Percentiles rank a stretch among this genome's conserved stretches.
These are phyloP conservation scores for Phytopythium delawarense DNA, from an alignment of 352 stramenopile species.

Conservation along the genomic window DNA sequence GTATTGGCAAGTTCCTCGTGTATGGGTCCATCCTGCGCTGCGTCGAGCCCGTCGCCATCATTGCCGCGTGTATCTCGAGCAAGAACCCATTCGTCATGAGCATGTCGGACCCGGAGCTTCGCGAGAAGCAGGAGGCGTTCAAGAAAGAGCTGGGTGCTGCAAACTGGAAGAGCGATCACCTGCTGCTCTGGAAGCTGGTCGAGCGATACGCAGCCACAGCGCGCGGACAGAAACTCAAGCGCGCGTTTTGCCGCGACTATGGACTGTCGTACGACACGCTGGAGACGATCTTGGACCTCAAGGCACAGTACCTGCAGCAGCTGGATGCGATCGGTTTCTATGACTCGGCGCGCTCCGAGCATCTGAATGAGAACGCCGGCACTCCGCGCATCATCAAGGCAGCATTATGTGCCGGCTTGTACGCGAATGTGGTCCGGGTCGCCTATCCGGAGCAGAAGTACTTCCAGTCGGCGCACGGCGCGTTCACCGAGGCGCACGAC, in stretches of 20 bases:
- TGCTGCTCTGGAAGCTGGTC: conserved; percentile 78
- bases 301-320: conserved; percentile 83
- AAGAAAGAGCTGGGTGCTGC: conserved; percentile 60
- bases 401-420: conserved; percentile 75
- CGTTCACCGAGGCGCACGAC: conserved; percentile 87
- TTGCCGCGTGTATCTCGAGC: conserved; percentile 76
- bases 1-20: conserved; percentile 85
- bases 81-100: conserved; percentile 78
- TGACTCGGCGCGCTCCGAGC: conserved; percentile 27
- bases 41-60: conserved; percentile 76
- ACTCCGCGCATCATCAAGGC: conserved; percentile 91
- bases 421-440: conserved; percentile 77
- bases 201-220: conserved; percentile 44
- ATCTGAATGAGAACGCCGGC: conserved; percentile 55
- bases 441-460: conserved; percentile 94
- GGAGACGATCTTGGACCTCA: conserved; percentile 90
- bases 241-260: conserved; percentile 62
- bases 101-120: conserved; percentile 57
- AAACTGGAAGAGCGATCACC: conserved; percentile 73
- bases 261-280: conserved; percentile 87
- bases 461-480: conserved; percentile 90
- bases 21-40: conserved; percentile 87
- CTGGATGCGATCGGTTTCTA: conserved; percentile 80
- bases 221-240: conserved; percentile 46
- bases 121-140: conserved; percentile 47